Conservation (phyloP, 139 green algal species). For the Micractinium conductrix region DNA sequence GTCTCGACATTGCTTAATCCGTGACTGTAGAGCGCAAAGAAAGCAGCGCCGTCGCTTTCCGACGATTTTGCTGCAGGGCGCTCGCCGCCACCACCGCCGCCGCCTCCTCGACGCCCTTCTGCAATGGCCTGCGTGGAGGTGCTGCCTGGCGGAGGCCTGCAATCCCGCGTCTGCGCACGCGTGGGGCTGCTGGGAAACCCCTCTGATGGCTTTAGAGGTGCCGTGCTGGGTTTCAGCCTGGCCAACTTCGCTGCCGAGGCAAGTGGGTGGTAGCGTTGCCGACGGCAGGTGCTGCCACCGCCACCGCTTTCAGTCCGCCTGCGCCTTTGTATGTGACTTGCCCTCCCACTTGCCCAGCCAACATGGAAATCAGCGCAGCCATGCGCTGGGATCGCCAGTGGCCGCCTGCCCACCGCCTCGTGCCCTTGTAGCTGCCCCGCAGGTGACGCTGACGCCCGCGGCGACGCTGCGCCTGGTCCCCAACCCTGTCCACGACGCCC, state of each 20-base stretch:
- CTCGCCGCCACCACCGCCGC: no score
- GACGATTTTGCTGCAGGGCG: no score
- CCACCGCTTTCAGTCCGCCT: no score
- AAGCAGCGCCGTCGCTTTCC: no score
- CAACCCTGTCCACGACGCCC: conserved; percentile 70
- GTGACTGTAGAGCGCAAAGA: no score
- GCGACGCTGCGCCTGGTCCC: conserved; percentile 60
- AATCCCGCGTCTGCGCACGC: conserved; percentile 55
- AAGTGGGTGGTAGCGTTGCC: no score
- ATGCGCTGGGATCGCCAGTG: neutral
- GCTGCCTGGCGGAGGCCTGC: neutral
- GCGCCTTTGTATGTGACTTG: no score
- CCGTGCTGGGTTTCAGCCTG: conserved; percentile 72
- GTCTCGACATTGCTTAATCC: no score
- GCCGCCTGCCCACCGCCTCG: neutral
- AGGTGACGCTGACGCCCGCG: conserved; percentile 62
- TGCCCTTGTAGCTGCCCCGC: neutral
- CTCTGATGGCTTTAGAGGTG: conserved; percentile 79
- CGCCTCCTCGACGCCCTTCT: no score
- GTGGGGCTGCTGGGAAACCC: conserved; percentile 90
- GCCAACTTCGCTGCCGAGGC: conserved; percentile 85
- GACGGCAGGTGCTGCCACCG: no score
- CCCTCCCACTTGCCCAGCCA: no score
- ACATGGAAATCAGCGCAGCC: neutral
- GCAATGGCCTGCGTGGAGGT: no score